These are phyloP conservation scores for Excoecaria agallocha DNA, from an alignment of 345 rosid genomes.

Conservation along the genomic window DNA sequence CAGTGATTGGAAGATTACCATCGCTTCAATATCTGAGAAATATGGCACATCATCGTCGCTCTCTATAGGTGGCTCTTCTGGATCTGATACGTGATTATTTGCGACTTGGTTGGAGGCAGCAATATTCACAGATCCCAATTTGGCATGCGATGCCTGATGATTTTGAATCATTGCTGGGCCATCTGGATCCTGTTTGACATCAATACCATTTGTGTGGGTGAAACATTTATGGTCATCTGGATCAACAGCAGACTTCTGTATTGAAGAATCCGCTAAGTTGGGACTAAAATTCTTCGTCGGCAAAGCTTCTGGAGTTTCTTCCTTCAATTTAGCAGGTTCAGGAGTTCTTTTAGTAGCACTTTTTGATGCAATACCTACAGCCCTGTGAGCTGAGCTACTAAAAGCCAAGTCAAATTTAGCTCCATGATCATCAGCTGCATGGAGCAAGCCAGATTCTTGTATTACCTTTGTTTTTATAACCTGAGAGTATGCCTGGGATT, in stretches of 20 bases:
- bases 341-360: slow-evolving; percentile 16
- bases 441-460: slow-evolving; percentile 40
- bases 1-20: slow-evolving; percentile 42
- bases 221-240: slow-evolving; percentile 35
- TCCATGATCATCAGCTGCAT: slow-evolving; percentile 39
- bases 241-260: slow-evolving; percentile 35
- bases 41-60: slow-evolving; percentile 75
- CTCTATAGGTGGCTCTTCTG: slow-evolving; percentile 46
- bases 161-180: slow-evolving; percentile 30
- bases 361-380: slow-evolving; percentile 21
- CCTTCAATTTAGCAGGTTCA: slow-evolving; percentile 35
- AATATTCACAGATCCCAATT: slow-evolving; percentile 25
- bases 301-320: slow-evolving; percentile 36
- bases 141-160: slow-evolving; percentile 37
- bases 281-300: slow-evolving; percentile 24
- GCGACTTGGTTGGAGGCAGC: slow-evolving; percentile 24
- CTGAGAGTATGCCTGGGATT: slow-evolving; percentile 36
- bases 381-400: slow-evolving; percentile 18
- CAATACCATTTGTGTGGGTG: slow-evolving; percentile 30
- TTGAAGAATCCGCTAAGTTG: slow-evolving; percentile 19
- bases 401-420: slow-evolving; percentile 27
- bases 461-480: slow-evolving; percentile 29
- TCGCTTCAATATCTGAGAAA: slow-evolving; percentile 77
- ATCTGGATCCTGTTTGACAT: slow-evolving; percentile 33
- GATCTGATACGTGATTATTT: slow-evolving; percentile 29